Percentiles rank a stretch among this genome's conserved stretches.
phyloP scores from a whole-genome alignment of 78 protist genomes.

The Reticulomyxa filosa region DNA sequence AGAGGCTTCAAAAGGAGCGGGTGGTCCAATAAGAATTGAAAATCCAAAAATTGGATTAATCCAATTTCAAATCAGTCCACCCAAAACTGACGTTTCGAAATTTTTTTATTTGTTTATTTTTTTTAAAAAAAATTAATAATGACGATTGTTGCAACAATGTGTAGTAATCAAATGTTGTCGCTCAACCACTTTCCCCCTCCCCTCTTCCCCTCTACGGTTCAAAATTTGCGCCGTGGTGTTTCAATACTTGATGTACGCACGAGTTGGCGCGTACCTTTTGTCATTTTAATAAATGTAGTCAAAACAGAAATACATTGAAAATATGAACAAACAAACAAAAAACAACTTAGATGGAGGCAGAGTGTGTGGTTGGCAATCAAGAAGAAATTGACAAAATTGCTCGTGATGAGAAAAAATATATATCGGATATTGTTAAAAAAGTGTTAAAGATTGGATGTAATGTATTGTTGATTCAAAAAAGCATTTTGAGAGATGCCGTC shows the following conservation, averaged over 20 bases:
- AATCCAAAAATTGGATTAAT: constrained; percentile 96
- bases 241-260: too few relatives aligned
- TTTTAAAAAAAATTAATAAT: too few relatives aligned
- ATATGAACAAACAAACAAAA: neutral
- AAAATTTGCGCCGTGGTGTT: too few relatives aligned
- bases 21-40: constrained; percentile 50
- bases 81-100: constrained; percentile 97
- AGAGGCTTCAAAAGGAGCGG: constrained; percentile 46
- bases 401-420: constrained; percentile 73
- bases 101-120: too few relatives aligned
- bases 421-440: constrained; percentile 66
- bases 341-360: neutral
- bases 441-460: constrained; percentile 82
- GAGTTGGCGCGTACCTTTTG: neutral
- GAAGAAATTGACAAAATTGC: constrained; percentile 75
- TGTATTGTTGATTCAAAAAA: constrained; percentile 89
- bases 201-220: too few relatives aligned
- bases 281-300: too few relatives aligned
- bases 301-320: neutral
- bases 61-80: constrained; percentile 94
- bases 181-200: too few relatives aligned
- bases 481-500: constrained; percentile 85
- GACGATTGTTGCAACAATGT: too few relatives aligned
- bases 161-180: too few relatives aligned
- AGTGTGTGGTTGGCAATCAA: constrained; percentile 46